Evolutionary conservation across 345 rosid genomes (phyloP).

Genomic region (Salix viminalis): DNA sequence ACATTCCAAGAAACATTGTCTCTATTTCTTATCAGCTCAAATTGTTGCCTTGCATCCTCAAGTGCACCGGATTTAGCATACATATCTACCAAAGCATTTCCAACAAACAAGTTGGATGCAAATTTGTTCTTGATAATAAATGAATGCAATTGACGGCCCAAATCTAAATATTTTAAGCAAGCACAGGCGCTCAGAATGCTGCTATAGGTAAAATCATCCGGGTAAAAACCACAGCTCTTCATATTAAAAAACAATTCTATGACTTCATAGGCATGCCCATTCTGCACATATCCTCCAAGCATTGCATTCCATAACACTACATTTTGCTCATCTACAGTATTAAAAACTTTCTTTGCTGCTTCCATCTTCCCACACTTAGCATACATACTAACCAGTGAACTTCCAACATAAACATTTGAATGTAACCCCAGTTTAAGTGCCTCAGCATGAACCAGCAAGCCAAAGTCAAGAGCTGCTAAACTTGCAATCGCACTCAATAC

Average conservation of each 20-base stretch:
- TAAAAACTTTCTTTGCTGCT: conserved; percentile 62
- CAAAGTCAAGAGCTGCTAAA: conserved; percentile 52
- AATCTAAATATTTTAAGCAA: conserved; percentile 47
- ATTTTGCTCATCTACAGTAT: conserved; percentile 60
- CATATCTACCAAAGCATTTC: conserved; percentile 89
- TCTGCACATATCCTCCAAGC: conserved; percentile 80
- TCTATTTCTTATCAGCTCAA: conserved; percentile 50
- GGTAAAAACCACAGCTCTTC: conserved; percentile 53
- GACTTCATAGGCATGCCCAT: conserved; percentile 53
- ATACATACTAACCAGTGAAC: conserved; percentile 84
- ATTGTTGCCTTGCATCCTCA: conserved; percentile 62
- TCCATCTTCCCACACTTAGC: conserved; percentile 67
- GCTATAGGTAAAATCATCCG: conserved; percentile 82
- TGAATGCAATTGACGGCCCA: conserved; percentile 72
- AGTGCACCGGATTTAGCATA: conserved; percentile 80
- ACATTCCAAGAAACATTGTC: conserved; percentile 92
- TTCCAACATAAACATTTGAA: conserved; percentile 76
- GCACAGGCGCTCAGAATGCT: conserved; percentile 85
- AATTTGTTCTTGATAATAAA: conserved; percentile 54
- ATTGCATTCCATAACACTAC: conserved; percentile 80
- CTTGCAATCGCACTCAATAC: conserved; percentile 68
- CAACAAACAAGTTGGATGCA: conserved; percentile 61
- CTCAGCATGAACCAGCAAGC: conserved; percentile 76
- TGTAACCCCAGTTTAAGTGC: conserved; percentile 78
- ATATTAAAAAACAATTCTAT: conserved; percentile 54